Conservation (phyloP, 495 filamentous ascomycete species). For the Pyrenula aspistea region DNA sequence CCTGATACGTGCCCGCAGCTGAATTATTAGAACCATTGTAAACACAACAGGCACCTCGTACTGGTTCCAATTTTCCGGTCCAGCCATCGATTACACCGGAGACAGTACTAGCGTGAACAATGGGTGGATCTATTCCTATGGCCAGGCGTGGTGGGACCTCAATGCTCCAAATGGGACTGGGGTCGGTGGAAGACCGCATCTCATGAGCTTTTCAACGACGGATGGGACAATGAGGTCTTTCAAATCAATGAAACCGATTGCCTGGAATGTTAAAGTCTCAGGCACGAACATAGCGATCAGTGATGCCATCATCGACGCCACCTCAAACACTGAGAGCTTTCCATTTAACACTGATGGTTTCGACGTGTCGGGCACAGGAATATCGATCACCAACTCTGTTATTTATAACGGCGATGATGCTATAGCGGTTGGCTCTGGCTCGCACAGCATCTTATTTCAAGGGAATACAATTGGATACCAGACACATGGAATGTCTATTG, state of each 20-base stretch:
- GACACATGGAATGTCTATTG: slow-evolving; percentile 30
- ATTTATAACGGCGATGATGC: slow-evolving; percentile 34
- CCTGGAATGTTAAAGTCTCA: slow-evolving; percentile 26
- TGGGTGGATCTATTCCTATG: slow-evolving; percentile 33
- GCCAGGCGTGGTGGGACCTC: slow-evolving; percentile 32
- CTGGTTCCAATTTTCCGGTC: slow-evolving; percentile 24
- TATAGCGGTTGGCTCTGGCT: slow-evolving; percentile 23
- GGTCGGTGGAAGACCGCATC: slow-evolving; percentile 21
- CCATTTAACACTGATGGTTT: slow-evolving; percentile 35
- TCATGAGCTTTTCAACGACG: slow-evolving; percentile 25
- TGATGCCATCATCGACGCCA: slow-evolving; percentile 28
- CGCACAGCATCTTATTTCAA: slow-evolving; percentile 23
- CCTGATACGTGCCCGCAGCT: background rate
- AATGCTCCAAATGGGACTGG: slow-evolving; percentile 24
- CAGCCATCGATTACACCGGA: slow-evolving; percentile 20
- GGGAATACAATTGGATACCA: slow-evolving; percentile 26
- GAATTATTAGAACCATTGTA: slow-evolving; percentile 9
- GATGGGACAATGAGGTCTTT: slow-evolving; percentile 21
- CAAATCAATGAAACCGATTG: slow-evolving; percentile 31
- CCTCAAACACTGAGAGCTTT: slow-evolving; percentile 20
- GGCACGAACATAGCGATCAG: slow-evolving; percentile 23
- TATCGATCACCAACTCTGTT: slow-evolving; percentile 22
- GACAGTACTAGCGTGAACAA: slow-evolving; percentile 17
- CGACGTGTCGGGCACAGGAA: slow-evolving; percentile 23
- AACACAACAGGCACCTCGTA: slow-evolving; percentile 11